Conservation (phyloP, 768 basidiomycete species). For the Harrya chromipes region DNA sequence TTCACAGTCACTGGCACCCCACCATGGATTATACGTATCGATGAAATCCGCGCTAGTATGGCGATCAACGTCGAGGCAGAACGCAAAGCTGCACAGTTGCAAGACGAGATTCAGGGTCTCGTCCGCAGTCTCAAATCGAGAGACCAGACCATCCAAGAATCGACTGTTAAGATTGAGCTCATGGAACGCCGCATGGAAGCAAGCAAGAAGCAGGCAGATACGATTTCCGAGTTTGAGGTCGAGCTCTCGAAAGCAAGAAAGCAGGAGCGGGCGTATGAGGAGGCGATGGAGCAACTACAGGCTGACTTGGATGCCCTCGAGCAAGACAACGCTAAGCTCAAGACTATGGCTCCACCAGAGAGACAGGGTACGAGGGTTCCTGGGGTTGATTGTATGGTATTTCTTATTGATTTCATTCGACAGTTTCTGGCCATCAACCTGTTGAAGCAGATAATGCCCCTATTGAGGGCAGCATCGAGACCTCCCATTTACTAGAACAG, state of each 20-base stretch:
- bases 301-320: conserved; percentile 83
- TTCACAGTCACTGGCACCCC: conserved; percentile 63
- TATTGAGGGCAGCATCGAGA: conserved; percentile 81
- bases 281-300: conserved; percentile 91
- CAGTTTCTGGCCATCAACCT: conserved; percentile 47
- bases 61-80: conserved; percentile 93
- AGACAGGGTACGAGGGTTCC: conserved; percentile 54
- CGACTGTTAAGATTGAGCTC: conserved; percentile 87
- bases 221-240: conserved; percentile 74
- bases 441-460: conserved; percentile 59
- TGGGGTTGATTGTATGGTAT: neutral
- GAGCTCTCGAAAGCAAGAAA: conserved; percentile 80
- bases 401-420: conserved; percentile 1
- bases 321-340: conserved; percentile 84
- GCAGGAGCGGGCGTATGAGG: conserved; percentile 87
- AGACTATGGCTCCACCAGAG: conserved; percentile 63
- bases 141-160: conserved; percentile 89
- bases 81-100: conserved; percentile 77
- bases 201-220: conserved; percentile 86
- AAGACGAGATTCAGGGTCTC: conserved; percentile 88
- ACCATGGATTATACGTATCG: conserved; percentile 83
- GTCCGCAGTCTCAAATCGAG: conserved; percentile 80
- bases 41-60: conserved; percentile 76
- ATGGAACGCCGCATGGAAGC: conserved; percentile 93
- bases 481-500: conserved; percentile 86